phyloP scores from a whole-genome alignment of 2,329 filamentous ascomycete species.

The Dendrostoma leiphaemia region DNA sequence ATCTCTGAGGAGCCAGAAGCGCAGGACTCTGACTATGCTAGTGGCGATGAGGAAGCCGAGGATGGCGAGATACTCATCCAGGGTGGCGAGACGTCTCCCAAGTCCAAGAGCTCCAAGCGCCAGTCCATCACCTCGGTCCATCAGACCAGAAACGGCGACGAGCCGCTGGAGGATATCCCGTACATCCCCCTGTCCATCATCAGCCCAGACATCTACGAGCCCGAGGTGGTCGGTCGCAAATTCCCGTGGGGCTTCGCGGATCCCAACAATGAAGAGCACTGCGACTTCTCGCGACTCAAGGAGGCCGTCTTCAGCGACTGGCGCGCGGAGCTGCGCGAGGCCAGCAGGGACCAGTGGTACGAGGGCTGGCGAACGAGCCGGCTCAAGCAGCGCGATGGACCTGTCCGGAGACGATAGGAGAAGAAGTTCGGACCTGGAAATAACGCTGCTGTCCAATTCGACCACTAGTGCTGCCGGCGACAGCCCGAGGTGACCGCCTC shows the following conservation, averaged over 20 bases:
- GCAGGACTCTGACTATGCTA: slow-evolving; percentile 29
- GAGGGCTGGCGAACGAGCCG: slow-evolving; percentile 86
- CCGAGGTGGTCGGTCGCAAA: slow-evolving; percentile 73
- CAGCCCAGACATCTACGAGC: slow-evolving; percentile 88
- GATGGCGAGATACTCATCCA: slow-evolving; percentile 36
- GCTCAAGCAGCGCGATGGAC: slow-evolving; percentile 53
- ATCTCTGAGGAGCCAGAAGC: slow-evolving; percentile 50
- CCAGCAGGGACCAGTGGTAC: slow-evolving; percentile 90
- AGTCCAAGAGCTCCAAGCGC: slow-evolving; percentile 41
- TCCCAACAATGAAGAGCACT: slow-evolving; percentile 86
- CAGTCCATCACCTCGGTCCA: slow-evolving; percentile 45
- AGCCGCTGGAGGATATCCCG: slow-evolving; percentile 51
- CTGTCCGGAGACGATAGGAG: slow-evolving; percentile 35
- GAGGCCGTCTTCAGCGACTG: slow-evolving; percentile 92
- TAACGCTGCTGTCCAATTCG: neutral
- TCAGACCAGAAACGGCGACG: slow-evolving; percentile 43
- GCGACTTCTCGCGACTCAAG: slow-evolving; percentile 88
- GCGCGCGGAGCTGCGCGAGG: slow-evolving; percentile 85
- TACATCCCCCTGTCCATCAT: slow-evolving; percentile 89
- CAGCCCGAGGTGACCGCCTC: slow-evolving; percentile 2
- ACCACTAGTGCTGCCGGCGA: slow-evolving; percentile 1
- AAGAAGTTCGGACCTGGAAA: slow-evolving; percentile 13
- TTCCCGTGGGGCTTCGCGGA: slow-evolving; percentile 98
- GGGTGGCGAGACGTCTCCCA: slow-evolving; percentile 29
- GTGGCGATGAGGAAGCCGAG: slow-evolving; percentile 24